phyloP scores from a whole-genome alignment of 176 grass and related monocot genomes.

The Alloteropsis semialata region DNA sequence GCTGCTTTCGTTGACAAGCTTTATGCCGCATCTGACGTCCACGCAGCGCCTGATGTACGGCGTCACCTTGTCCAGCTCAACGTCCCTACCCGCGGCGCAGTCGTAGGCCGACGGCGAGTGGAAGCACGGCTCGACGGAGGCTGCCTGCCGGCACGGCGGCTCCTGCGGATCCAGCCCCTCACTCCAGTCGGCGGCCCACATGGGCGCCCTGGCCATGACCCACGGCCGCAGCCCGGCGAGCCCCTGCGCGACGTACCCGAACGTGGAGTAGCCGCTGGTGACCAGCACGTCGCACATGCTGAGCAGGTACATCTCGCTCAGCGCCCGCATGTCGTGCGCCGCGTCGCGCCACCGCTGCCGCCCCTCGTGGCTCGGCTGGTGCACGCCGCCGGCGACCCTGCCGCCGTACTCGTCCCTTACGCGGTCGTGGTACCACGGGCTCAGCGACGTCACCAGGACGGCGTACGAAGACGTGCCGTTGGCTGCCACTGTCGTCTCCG shows the following conservation, averaged over 20 bases:
- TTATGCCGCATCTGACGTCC: conserved; percentile 37
- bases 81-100: conserved; percentile 37
- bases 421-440: conserved; percentile 31
- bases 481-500: background rate
- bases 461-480: background rate
- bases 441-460: conserved; percentile 42
- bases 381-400: conserved; percentile 14
- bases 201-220: conserved; percentile 34
- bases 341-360: conserved; percentile 10
- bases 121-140: conserved; percentile 59
- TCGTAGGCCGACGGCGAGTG: conserved; percentile 48
- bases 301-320: conserved; percentile 48
- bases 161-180: background rate
- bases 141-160: conserved; percentile 21
- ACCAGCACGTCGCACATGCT: conserved; percentile 37
- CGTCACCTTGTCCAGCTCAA: conserved; percentile 19
- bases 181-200: conserved; percentile 19
- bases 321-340: conserved; percentile 41
- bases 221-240: conserved; percentile 46
- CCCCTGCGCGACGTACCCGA: conserved; percentile 52
- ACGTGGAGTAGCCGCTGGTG: conserved; percentile 40
- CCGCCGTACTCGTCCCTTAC: conserved; percentile 29
- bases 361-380: conserved; percentile 59
- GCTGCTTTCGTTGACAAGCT: conserved; percentile 45
- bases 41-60: conserved; percentile 51